These are phyloP conservation scores for Mycena leptocephala DNA, from an alignment of 768 basidiomycete genomes.

Conservation along the genomic window DNA sequence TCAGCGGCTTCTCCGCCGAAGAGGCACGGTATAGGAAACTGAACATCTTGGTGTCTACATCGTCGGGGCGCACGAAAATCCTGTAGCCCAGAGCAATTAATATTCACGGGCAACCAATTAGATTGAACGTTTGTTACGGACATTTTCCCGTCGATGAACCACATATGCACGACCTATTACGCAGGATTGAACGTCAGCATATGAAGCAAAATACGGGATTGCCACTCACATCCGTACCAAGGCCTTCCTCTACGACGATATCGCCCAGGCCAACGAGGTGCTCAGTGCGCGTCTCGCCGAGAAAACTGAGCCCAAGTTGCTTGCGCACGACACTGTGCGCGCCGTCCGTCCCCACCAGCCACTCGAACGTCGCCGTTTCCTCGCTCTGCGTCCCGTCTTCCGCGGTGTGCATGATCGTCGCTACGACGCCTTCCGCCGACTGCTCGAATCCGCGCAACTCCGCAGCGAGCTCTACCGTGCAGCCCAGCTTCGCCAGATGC, in stretches of 20 bases:
- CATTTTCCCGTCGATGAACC: slow-evolving; percentile 36
- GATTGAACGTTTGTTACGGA: no score
- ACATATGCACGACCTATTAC: slow-evolving; percentile 42
- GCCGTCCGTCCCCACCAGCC: slow-evolving; percentile 61
- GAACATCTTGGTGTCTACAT: not conserved
- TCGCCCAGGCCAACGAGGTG: slow-evolving; percentile 53
- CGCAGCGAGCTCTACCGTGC: slow-evolving; percentile 52
- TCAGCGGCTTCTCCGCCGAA: slow-evolving; percentile 15
- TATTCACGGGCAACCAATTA: no score
- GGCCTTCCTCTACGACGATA: slow-evolving; percentile 50
- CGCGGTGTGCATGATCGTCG: slow-evolving; percentile 40
- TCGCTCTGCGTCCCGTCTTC: slow-evolving; percentile 37
- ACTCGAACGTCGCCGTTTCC: slow-evolving; percentile 49
- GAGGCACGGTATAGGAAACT: slow-evolving; percentile 13
- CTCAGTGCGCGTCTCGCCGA: slow-evolving; percentile 54
- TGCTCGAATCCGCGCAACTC: slow-evolving; percentile 56
- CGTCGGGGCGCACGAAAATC: not conserved
- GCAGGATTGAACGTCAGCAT: not conserved
- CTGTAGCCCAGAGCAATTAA: not conserved
- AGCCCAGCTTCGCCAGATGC: slow-evolving; percentile 42
- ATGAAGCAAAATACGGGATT: not conserved
- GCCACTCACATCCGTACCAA: slow-evolving; percentile 46
- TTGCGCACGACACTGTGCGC: slow-evolving; percentile 57
- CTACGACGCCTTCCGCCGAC: slow-evolving; percentile 46
- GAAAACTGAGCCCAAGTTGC: slow-evolving; percentile 57